Evolutionary conservation across 176 grass and related monocot genomes (phyloP).

Genomic region (Paspalum vaginatum): DNA sequence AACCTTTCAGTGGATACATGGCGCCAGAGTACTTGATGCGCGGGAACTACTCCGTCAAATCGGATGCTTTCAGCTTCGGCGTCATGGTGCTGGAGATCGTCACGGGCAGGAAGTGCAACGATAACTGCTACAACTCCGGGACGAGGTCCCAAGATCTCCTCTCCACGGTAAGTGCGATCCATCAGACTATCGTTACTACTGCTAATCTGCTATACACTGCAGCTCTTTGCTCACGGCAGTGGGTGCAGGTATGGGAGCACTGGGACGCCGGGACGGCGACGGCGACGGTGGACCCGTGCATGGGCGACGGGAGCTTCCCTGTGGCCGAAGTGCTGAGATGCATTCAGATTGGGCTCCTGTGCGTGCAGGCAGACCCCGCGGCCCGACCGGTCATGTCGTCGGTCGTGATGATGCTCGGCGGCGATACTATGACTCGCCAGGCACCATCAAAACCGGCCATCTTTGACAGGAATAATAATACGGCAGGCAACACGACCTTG

Average conservation of each 20-base stretch:
- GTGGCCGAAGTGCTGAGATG: constrained; percentile 25
- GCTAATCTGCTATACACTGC: not conserved
- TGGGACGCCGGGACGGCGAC: not conserved
- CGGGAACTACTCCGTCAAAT: not conserved
- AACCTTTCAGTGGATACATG: not conserved
- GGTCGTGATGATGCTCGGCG: not conserved
- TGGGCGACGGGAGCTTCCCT: not conserved
- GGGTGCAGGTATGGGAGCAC: constrained; percentile 4
- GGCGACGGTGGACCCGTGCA: constrained; percentile 23
- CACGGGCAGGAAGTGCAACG: not conserved
- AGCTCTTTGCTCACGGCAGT: not conserved
- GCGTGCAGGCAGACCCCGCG: not conserved
- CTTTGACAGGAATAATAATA: not conserved
- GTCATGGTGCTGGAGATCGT: not conserved
- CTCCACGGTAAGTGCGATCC: not conserved
- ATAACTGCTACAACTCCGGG: not conserved
- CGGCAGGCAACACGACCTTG: not conserved
- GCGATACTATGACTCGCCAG: not conserved
- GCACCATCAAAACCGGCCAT: not conserved
- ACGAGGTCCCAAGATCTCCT: not conserved
- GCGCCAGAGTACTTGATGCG: not conserved
- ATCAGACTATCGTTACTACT: not conserved
- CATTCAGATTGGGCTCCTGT: constrained; percentile 20
- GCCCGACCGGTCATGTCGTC: not conserved
- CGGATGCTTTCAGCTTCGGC: not conserved